Conservation (phyloP, 805 yeast genomes). For the Peterozyma xylosa region DNA sequence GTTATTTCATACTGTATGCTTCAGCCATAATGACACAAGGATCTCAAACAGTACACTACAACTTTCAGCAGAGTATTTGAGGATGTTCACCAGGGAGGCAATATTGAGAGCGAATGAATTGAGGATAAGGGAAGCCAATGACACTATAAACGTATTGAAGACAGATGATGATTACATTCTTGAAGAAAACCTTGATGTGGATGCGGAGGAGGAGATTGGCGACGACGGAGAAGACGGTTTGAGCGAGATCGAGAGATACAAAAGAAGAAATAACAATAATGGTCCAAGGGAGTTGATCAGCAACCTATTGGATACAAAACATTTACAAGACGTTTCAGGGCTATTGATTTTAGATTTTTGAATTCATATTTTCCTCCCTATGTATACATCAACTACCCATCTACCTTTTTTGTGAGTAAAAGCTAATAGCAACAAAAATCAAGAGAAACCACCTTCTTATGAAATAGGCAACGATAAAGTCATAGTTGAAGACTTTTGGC, state of each 20-base stretch:
- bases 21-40: conserved; percentile 35
- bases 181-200: conserved; percentile 5
- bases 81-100: conserved; percentile 53
- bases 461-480: background rate
- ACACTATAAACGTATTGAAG: conserved; percentile 12
- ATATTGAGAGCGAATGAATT: conserved; percentile 50
- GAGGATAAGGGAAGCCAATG: conserved; percentile 20
- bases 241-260: background rate
- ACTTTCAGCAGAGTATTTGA: conserved; percentile 44
- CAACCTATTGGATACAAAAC: conserved; percentile 42
- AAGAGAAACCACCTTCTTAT: no score
- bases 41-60: conserved; percentile 42
- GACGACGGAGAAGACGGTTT: conserved; percentile 6
- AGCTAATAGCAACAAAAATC: no score
- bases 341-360: conserved; percentile 49
- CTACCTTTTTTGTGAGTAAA: no score
- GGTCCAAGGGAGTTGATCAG: conserved; percentile 9
- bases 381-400: no score
- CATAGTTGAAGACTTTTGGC: conserved; percentile 6
- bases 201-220: conserved; percentile 12
- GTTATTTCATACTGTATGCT: conserved; percentile 42
- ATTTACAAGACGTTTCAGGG: conserved; percentile 49
- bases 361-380: background rate
- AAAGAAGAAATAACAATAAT: conserved; percentile 4
- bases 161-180: background rate